These are phyloP conservation scores for Strigomonas culicis DNA, from an alignment of 208 protist species.

Conservation along the genomic window DNA sequence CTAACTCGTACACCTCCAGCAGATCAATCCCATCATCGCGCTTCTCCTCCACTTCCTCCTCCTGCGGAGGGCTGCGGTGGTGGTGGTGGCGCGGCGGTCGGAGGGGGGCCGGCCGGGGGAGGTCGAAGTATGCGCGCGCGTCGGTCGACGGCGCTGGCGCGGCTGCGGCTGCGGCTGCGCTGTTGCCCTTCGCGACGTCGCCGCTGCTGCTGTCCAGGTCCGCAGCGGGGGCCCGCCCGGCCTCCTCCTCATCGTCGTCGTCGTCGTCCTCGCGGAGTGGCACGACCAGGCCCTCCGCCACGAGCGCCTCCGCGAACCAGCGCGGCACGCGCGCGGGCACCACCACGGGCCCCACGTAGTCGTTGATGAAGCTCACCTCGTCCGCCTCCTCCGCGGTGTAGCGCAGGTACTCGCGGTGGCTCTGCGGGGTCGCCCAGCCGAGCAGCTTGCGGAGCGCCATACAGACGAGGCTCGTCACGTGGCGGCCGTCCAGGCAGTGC, in stretches of 20 bases:
- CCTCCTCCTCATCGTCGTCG: background rate
- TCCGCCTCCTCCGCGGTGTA: constrained; percentile 58
- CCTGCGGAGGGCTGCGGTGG: too few species aligned
- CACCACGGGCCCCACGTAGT: constrained; percentile 66
- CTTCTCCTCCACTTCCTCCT: too few species aligned
- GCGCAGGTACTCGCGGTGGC: constrained; percentile 63
- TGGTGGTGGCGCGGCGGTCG: too few species aligned
- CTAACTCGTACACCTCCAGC: too few species aligned
- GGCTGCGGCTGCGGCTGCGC: background rate
- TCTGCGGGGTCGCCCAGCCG: constrained; percentile 49
- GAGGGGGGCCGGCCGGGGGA: background rate
- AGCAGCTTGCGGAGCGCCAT: constrained; percentile 82
- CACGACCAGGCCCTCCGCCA: background rate
- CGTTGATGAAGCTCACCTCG: constrained; percentile 62
- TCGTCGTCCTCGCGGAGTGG: background rate
- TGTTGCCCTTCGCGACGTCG: background rate
- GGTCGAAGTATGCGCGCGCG: background rate
- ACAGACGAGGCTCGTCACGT: constrained; percentile 65
- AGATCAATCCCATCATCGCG: too few species aligned
- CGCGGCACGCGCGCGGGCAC: background rate
- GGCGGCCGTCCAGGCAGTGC: constrained; percentile 85
- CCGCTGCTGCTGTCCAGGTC: background rate
- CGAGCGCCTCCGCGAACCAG: background rate
- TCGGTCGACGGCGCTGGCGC: background rate
- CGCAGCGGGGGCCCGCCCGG: background rate